A percentile compares a stretch with the other conserved stretches of the same genome.
These are phyloP conservation scores for Ceratocystis variospora DNA, from an alignment of 2,329 filamentous ascomycete species.

Conservation along the genomic window DNA sequence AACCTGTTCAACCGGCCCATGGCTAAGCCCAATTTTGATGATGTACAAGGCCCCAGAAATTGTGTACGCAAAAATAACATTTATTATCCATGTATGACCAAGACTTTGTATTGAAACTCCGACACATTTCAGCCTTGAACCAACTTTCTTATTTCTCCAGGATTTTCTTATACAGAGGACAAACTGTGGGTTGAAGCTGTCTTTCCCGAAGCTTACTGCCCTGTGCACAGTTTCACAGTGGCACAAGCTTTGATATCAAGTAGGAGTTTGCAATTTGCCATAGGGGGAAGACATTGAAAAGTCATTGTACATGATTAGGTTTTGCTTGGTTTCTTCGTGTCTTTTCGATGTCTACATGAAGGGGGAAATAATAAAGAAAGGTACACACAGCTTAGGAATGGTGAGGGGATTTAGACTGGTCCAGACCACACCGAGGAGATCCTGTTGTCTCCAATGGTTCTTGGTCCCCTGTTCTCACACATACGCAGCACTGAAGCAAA, in stretches of 20 bases:
- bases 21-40: neutral
- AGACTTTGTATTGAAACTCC: too few relatives aligned
- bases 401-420: neutral
- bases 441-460: neutral
- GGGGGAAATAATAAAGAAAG: neutral
- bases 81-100: neutral
- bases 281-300: too few relatives aligned
- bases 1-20: neutral
- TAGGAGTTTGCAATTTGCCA: too few relatives aligned
- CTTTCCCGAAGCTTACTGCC: too few relatives aligned
- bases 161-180: neutral
- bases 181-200: neutral
- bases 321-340: too few relatives aligned
- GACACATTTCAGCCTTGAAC: too few relatives aligned
- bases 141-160: neutral
- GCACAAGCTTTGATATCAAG: too few relatives aligned
- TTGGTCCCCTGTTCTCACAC: neutral
- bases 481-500: neutral
- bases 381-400: neutral
- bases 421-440: neutral
- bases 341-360: too few relatives aligned
- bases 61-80: neutral
- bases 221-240: too few relatives aligned
- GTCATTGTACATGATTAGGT: too few relatives aligned
- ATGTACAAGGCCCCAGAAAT: neutral